Conservation (phyloP, 2,329 filamentous ascomycete genomes). For the Stagonosporopsis chrysanthemi region DNA sequence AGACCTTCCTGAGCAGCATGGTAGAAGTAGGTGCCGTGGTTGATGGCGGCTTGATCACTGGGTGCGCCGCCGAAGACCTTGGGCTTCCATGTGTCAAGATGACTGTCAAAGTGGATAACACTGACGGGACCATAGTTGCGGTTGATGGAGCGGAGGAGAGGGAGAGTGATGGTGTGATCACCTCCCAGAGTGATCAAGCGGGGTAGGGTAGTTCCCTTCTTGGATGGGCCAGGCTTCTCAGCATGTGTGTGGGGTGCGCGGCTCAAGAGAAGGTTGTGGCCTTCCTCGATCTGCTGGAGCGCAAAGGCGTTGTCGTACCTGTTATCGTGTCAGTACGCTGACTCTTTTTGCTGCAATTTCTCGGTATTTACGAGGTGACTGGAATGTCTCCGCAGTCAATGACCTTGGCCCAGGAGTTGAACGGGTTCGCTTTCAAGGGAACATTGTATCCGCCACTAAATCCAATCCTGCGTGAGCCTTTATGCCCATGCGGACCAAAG, state of each 20-base stretch:
- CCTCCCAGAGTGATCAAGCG: slow-evolving; percentile 77
- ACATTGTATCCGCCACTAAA: slow-evolving; percentile 87
- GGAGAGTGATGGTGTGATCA: slow-evolving; percentile 68
- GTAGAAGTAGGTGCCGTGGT: slow-evolving; percentile 90
- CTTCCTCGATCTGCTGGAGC: slow-evolving; percentile 84
- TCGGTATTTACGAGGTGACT: slow-evolving; percentile 75
- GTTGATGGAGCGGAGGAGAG: slow-evolving; percentile 64
- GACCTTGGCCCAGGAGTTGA: slow-evolving; percentile 80
- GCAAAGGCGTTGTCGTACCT: slow-evolving; percentile 86
- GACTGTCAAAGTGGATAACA: slow-evolving; percentile 70
- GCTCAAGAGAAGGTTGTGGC: slow-evolving; percentile 77
- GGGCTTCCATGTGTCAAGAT: slow-evolving; percentile 73
- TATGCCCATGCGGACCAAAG: slow-evolving; percentile 37
- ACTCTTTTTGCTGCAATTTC: not conserved
- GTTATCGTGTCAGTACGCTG: not conserved
- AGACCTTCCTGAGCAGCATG: slow-evolving; percentile 81
- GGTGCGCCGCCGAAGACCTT: slow-evolving; percentile 88
- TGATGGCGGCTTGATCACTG: slow-evolving; percentile 76
- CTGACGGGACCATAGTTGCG: slow-evolving; percentile 73
- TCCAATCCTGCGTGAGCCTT: slow-evolving; percentile 60
- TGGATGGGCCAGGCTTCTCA: slow-evolving; percentile 70
- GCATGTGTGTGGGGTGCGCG: slow-evolving; percentile 74
- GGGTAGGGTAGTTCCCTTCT: slow-evolving; percentile 77
- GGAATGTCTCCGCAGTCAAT: slow-evolving; percentile 86
- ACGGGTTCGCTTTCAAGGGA: slow-evolving; percentile 78